Evolutionary conservation across 441 rosid species (phyloP).

Genomic region (Jatropha podagrica): DNA sequence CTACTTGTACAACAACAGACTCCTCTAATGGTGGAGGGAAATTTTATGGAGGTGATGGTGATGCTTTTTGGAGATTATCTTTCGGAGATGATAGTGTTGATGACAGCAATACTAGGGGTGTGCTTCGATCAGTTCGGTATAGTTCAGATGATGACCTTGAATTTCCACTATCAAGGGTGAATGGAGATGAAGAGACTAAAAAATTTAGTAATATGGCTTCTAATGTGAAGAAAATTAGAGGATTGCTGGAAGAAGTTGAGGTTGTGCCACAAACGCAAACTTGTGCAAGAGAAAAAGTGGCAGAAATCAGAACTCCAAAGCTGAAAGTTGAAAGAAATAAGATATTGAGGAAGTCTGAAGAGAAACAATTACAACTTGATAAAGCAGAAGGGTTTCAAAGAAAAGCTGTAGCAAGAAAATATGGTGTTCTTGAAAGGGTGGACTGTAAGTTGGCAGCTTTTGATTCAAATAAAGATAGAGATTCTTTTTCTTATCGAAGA

Average conservation of each 20-base stretch:
- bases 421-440: slow-evolving; percentile 12
- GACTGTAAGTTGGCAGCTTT: slow-evolving; percentile 19
- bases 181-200: slow-evolving; percentile 30
- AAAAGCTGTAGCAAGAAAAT: slow-evolving; percentile 19
- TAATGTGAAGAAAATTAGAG: slow-evolving; percentile 43
- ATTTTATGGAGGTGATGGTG: slow-evolving; percentile 45
- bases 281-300: slow-evolving; percentile 31
- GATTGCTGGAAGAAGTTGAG: slow-evolving; percentile 31
- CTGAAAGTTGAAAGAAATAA: slow-evolving; percentile 33
- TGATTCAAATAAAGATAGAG: slow-evolving; percentile 20
- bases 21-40: slow-evolving; percentile 37
- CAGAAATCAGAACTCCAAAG: slow-evolving; percentile 54
- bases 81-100: slow-evolving; percentile 41
- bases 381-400: slow-evolving; percentile 30
- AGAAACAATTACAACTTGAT: slow-evolving; percentile 33
- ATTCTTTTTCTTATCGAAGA: slow-evolving; percentile 16
- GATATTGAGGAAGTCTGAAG: slow-evolving; percentile 36
- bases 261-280: slow-evolving; percentile 27
- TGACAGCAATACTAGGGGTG: slow-evolving; percentile 21
- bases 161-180: slow-evolving; percentile 26
- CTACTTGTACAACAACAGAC: slow-evolving; percentile 20
- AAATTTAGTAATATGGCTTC: slow-evolving; percentile 47
- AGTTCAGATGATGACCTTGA: slow-evolving; percentile 30
- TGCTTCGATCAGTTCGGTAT: slow-evolving; percentile 31
- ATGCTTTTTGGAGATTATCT: slow-evolving; percentile 56